Evolutionary conservation across 805 yeast species (phyloP).

Genomic region (Candida taoyuanica): DNA sequence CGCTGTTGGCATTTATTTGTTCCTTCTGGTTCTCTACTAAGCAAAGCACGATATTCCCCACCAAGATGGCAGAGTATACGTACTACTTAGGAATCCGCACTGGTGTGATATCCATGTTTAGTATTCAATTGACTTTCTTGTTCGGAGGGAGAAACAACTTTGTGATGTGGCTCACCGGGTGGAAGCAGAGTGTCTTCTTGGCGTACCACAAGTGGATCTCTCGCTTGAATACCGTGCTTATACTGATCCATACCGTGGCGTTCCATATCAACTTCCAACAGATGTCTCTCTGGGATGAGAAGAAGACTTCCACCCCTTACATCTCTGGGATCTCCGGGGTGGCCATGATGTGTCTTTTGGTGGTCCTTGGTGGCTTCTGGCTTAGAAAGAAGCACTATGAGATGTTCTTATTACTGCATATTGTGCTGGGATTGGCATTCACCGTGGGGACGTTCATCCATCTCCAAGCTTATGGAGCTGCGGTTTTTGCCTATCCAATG

Average conservation of each 20-base stretch:
- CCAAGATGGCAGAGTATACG: neutral
- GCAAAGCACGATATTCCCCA: neutral
- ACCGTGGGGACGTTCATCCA: slow-evolving; percentile 56
- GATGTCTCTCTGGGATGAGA: neutral
- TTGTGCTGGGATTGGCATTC: slow-evolving; percentile 47
- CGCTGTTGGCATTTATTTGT: neutral
- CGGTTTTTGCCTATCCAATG: slow-evolving; percentile 44
- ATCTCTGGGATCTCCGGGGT: slow-evolving; percentile 32
- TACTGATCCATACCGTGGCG: slow-evolving; percentile 18
- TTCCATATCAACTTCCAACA: slow-evolving; percentile 4
- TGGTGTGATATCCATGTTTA: slow-evolving; percentile 26
- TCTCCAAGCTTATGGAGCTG: slow-evolving; percentile 44
- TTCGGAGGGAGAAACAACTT: slow-evolving; percentile 72
- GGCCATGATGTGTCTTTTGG: slow-evolving; percentile 37
- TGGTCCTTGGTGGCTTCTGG: slow-evolving; percentile 40
- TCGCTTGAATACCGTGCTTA: slow-evolving; percentile 30
- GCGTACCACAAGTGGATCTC: slow-evolving; percentile 63
- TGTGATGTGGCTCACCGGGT: slow-evolving; percentile 53
- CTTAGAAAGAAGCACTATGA: slow-evolving; percentile 57
- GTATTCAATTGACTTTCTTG: slow-evolving; percentile 49
- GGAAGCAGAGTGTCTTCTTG: slow-evolving; percentile 58
- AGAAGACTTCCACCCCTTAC: slow-evolving; percentile 1
- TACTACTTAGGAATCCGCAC: slow-evolving; percentile 12
- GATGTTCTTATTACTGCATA: slow-evolving; percentile 50
- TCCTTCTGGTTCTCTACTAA: neutral